Evolutionary conservation across 1,284 basidiomycete species (phyloP).

Genomic region (Ustanciosporium gigantosporum): DNA sequence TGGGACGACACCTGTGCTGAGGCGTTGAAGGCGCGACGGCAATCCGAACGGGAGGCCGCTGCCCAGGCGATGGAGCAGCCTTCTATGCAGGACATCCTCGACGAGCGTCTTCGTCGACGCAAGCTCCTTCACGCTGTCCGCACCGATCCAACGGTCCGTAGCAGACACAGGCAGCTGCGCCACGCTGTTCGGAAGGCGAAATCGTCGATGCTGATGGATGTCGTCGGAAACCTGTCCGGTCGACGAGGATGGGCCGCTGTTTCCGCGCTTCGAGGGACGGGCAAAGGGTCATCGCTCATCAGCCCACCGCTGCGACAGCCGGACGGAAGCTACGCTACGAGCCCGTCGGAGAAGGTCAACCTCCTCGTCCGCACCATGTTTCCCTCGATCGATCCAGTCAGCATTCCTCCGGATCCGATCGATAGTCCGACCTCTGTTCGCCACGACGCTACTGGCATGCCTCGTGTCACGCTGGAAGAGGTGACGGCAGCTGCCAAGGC

Average conservation of each 20-base stretch:
- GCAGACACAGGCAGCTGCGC: not conserved
- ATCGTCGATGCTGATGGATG: not conserved
- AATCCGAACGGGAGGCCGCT: too few species aligned
- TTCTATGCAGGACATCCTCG: too few species aligned
- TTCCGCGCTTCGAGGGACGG: not conserved
- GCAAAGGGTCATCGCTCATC: not conserved
- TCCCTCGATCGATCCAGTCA: too few species aligned
- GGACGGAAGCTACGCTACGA: not conserved
- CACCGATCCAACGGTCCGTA: too few species aligned
- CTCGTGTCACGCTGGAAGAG: too few species aligned
- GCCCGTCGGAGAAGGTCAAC: not conserved
- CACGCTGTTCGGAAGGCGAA: not conserved
- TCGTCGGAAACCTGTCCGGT: not conserved
- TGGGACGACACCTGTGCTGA: not conserved
- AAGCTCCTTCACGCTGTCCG: too few species aligned
- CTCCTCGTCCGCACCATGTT: not conserved
- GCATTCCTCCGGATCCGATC: too few species aligned
- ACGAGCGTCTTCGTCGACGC: too few species aligned
- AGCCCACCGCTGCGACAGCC: not conserved
- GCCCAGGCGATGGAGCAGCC: too few species aligned
- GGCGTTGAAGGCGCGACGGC: not conserved
- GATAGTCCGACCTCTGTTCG: too few species aligned
- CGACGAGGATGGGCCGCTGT: not conserved
- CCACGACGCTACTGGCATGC: too few species aligned
- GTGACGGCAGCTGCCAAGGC: too few species aligned